These are phyloP conservation scores for Stygiomarasmius scandens DNA, from an alignment of 1,284 basidiomycete genomes.

Conservation along the genomic window DNA sequence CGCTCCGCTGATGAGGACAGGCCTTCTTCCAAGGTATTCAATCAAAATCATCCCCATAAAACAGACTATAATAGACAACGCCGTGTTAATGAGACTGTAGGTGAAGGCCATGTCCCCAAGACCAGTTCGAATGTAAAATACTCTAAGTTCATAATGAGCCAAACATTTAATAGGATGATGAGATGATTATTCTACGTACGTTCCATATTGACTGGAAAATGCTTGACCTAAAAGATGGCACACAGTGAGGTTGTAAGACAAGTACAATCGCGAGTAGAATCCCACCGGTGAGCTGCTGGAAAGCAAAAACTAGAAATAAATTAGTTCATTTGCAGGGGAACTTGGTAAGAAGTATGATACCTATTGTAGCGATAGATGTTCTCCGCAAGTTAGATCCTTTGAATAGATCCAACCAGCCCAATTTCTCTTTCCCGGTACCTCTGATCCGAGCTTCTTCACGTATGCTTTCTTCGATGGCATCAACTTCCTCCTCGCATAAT, in stretches of 20 bases:
- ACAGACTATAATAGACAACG: slow-evolving; percentile 13
- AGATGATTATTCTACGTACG: slow-evolving; percentile 4
- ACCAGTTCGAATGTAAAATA: slow-evolving; percentile 16
- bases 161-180: neutral
- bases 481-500: slow-evolving; percentile 10
- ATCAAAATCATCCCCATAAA: slow-evolving; percentile 14
- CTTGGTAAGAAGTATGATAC: neutral
- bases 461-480: slow-evolving; percentile 14
- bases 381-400: slow-evolving; percentile 12
- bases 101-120: slow-evolving; percentile 13
- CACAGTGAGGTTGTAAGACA: neutral
- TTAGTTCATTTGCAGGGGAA: neutral
- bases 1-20: slow-evolving; percentile 12
- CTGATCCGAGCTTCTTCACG: slow-evolving; percentile 10
- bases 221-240: slow-evolving; percentile 6
- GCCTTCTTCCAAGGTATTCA: slow-evolving; percentile 12
- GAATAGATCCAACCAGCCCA: slow-evolving; percentile 12
- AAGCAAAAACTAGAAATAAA: slow-evolving; percentile 14
- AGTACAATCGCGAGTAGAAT: neutral
- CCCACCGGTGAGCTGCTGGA: slow-evolving; percentile 15
- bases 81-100: slow-evolving; percentile 17
- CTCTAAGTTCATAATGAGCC: slow-evolving; percentile 2
- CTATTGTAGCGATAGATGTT: slow-evolving; percentile 13
- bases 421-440: slow-evolving; percentile 5
- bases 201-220: slow-evolving; percentile 17